Base-by-base conservation (phyloP, 2,329 filamentous ascomycete genomes). In the Elsinoe necatrix region DNA sequence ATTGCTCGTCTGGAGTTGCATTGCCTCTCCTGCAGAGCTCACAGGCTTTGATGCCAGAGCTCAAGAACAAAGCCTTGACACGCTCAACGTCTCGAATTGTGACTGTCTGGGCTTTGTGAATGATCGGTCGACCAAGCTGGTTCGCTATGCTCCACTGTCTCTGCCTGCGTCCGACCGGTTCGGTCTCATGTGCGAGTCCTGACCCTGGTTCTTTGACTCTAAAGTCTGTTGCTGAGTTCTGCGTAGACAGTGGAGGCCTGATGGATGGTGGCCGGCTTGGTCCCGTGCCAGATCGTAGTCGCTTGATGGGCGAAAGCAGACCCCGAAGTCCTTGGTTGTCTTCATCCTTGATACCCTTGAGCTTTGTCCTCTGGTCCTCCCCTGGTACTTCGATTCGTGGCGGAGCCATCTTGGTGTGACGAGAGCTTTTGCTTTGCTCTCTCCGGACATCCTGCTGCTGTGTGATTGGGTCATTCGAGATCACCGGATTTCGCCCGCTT, bases 21-120 rank as follows among this genome's bases (percentile, higher is more conserved):
- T 84, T 72, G 3, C 86, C 83, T 47, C 85, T 81, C 3, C 83
- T 80, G 25, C 78, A 77, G 56, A 96, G 87, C 66, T 93, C 88
- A 65, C 84, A 84, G 0, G 92, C 91, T 72, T 95, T 95, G 66
- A 96, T 84, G n/a, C 90, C 91, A 0, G 89, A 89, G 61, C 85
- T 87, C 20, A 95, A 76, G 39, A 95, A 80, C 7, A 95, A 76
- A 0, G 89, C 81, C 57, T 83, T 80, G 1, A 91, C 78, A n/a
- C 89, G 84, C 14, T 87, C 86, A 55, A 95, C 80, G 63, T 96
- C 92, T n/a, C 81, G 81, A 63, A 80, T 82, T 8, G 78, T 83
- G 27, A 87, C 69, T 9, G 67, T 57, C 67, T 69, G n/a, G 66
- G 65, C 43, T 68, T 72, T 16, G 72, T 70, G 4, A 68, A 66